Percentiles rank a stretch among this genome's conserved stretches.
Conservation (phyloP, 202 grass and related monocot species). For the Dendrocalamus latiflorus region DNA sequence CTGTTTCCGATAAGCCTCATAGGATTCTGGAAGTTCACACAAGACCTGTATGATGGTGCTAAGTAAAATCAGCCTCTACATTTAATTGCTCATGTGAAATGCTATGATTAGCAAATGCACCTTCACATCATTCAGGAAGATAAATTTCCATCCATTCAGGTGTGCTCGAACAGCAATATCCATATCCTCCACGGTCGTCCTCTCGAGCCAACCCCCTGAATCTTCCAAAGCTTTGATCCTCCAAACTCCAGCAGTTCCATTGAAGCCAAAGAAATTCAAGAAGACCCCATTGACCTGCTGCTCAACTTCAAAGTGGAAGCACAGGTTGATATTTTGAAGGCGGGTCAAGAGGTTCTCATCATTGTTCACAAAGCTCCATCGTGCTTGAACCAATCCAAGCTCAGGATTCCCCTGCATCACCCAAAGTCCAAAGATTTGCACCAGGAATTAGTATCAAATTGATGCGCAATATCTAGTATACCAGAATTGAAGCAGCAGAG, state of each 20-base stretch:
- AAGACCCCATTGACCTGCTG: conserved; percentile 73
- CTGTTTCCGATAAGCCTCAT: conserved; percentile 69
- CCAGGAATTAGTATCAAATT: background rate
- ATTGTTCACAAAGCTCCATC: conserved; percentile 75
- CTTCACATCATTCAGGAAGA: conserved; percentile 80
- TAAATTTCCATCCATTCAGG: conserved; percentile 75
- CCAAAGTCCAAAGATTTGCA: too few relatives aligned
- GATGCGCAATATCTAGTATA: background rate
- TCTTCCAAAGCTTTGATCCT: conserved; percentile 74
- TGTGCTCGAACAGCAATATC: conserved; percentile 71
- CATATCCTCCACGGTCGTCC: conserved; percentile 79
- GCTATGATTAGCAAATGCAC: conserved; percentile 18
- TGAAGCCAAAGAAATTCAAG: conserved; percentile 77
- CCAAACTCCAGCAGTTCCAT: conserved; percentile 81
- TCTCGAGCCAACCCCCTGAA: conserved; percentile 74
- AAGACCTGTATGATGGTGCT: conserved; percentile 42
- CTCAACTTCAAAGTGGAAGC: conserved; percentile 85
- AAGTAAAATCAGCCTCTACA: background rate
- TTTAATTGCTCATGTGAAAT: background rate
- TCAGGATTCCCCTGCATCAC: conserved; percentile 57
- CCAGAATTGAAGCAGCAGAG: background rate
- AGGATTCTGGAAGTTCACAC: conserved; percentile 75
- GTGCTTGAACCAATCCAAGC: conserved; percentile 61
- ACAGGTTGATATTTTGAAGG: conserved; percentile 76
- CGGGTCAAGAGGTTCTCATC: conserved; percentile 69